Evolutionary conservation across 2,329 filamentous ascomycete genomes (phyloP).

Genomic region (Chaetomium olivaceum): DNA sequence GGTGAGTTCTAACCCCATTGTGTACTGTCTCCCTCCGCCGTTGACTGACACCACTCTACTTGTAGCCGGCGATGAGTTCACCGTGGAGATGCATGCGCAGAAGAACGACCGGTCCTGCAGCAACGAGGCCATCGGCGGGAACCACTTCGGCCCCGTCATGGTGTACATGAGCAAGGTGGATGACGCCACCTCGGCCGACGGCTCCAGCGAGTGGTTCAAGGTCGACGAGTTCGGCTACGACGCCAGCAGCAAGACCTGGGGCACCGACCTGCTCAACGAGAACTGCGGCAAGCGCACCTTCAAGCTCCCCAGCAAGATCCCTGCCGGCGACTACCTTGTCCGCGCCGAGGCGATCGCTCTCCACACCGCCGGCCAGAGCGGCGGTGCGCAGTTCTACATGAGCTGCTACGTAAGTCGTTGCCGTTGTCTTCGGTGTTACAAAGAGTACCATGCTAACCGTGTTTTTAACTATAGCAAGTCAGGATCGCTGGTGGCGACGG

Average conservation of each 20-base stretch:
- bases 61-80: conserved; percentile 48
- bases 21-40: no score
- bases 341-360: conserved; percentile 49
- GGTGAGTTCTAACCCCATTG: conserved; percentile 16
- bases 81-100: conserved; percentile 55
- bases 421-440: background rate
- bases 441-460: background rate
- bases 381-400: conserved; percentile 35
- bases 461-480: conserved; percentile 41
- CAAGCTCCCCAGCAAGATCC: conserved; percentile 43
- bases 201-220: conserved; percentile 30
- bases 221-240: conserved; percentile 49
- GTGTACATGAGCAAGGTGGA: conserved; percentile 53
- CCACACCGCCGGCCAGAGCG: conserved; percentile 39
- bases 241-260: conserved; percentile 48
- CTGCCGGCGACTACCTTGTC: conserved; percentile 47
- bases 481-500: conserved; percentile 42
- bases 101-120: conserved; percentile 45
- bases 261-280: conserved; percentile 36
- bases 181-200: conserved; percentile 48
- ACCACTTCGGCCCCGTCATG: conserved; percentile 56
- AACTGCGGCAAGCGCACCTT: conserved; percentile 40
- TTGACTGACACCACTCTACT: background rate
- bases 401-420: conserved; percentile 30
- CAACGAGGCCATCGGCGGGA: conserved; percentile 54